These are phyloP conservation scores for Didymella lethalis DNA, from an alignment of 2,329 filamentous ascomycete genomes.

Conservation along the genomic window DNA sequence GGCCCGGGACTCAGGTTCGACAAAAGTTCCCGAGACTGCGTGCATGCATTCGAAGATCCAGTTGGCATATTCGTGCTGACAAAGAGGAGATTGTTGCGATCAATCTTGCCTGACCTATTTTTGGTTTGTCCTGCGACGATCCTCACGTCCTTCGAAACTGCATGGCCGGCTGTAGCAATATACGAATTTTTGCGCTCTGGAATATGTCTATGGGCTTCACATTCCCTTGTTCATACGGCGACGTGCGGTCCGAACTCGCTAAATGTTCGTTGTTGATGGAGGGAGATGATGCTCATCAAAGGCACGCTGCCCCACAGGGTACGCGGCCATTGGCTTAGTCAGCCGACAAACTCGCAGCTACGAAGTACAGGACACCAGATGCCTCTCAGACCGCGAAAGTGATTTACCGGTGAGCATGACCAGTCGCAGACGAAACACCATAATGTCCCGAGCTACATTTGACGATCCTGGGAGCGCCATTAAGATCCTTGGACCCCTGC, in stretches of 20 bases:
- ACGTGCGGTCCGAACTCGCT: neutral
- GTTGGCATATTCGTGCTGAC: constrained; percentile 11
- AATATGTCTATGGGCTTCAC: neutral
- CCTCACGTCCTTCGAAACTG: neutral
- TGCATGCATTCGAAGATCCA: constrained; percentile 5
- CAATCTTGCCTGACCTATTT: constrained; percentile 4
- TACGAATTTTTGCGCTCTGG: neutral
- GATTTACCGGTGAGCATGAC: neutral
- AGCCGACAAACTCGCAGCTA: neutral
- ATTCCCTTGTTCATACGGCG: neutral
- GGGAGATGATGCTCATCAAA: neutral
- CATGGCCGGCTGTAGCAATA: neutral
- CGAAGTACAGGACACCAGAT: neutral
- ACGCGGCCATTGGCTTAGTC: constrained; percentile 2
- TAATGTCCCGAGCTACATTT: neutral
- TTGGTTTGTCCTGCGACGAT: constrained; percentile 1
- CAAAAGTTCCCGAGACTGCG: neutral
- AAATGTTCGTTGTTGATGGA: neutral
- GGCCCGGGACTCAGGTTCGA: neutral
- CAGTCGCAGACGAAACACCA: neutral
- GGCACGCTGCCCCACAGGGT: neutral
- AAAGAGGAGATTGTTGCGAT: constrained; percentile 3
- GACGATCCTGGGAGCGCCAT: no score
- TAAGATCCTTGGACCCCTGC: neutral
- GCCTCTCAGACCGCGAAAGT: neutral